A percentile compares a stretch with the other conserved stretches of the same genome.
Conservation (phyloP, 441 rosid species). For the Pelargonium citronellum region DNA sequence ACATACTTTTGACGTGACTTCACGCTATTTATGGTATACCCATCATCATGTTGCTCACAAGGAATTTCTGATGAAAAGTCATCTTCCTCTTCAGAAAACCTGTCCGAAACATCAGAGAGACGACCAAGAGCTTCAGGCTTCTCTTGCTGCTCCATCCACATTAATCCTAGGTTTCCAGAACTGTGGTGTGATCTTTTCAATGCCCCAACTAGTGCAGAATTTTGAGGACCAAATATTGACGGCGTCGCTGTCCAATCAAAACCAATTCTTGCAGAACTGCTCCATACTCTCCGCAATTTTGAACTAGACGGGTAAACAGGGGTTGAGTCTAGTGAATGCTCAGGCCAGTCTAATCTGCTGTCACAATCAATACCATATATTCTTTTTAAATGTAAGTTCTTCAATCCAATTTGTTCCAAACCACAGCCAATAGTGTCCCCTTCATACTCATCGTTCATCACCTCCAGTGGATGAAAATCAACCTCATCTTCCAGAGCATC, state of each 20-base stretch:
- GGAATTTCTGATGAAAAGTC: constrained; percentile 36
- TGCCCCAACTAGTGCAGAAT: constrained; percentile 32
- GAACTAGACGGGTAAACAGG: constrained; percentile 49
- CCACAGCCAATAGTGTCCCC: constrained; percentile 24
- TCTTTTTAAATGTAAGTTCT: constrained; percentile 38
- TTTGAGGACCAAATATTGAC: constrained; percentile 29
- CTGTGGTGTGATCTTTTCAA: constrained; percentile 68
- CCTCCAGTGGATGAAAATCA: constrained; percentile 41
- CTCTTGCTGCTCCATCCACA: constrained; percentile 38
- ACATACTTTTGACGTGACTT: constrained; percentile 50
- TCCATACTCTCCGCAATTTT: constrained; percentile 56
- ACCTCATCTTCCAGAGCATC: constrained; percentile 65
- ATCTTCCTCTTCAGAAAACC: constrained; percentile 45
- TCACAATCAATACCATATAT: constrained; percentile 39
- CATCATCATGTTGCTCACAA: constrained; percentile 23
- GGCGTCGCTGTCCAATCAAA: constrained; percentile 41
- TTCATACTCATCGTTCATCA: constrained; percentile 32
- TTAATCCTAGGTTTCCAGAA: constrained; percentile 47
- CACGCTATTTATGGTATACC: not conserved
- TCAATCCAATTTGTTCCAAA: constrained; percentile 26
- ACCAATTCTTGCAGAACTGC: constrained; percentile 68
- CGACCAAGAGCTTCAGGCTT: constrained; percentile 38
- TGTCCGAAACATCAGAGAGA: constrained; percentile 33
- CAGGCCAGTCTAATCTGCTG: constrained; percentile 76
- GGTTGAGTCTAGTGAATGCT: constrained; percentile 58